phyloP scores from a whole-genome alignment of 495 filamentous ascomycete species.

The Trichoderma orchidacearum region DNA sequence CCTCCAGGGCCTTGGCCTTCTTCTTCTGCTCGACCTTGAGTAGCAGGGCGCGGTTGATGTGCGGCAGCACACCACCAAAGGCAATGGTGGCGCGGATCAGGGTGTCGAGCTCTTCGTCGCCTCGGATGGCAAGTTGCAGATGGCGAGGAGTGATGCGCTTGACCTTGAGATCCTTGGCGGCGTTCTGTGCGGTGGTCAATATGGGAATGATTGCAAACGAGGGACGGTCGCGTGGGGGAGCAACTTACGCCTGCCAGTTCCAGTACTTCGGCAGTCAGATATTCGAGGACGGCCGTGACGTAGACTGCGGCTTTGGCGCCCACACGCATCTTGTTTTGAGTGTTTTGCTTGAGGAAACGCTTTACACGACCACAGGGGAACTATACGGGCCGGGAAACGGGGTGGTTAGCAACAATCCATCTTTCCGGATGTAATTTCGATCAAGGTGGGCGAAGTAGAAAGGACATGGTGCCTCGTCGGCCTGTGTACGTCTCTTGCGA shows the following conservation, averaged over 20 bases:
- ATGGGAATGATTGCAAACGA: constrained; percentile 1
- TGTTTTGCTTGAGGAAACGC: constrained; percentile 98
- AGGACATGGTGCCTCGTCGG: background rate
- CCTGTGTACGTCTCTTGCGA: background rate
- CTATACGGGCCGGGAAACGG: constrained; percentile 26
- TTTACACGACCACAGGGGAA: constrained; percentile 99
- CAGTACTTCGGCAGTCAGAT: constrained; percentile 95
- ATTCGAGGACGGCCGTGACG: constrained; percentile 95
- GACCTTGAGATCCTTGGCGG: constrained; percentile 98
- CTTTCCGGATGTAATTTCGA: background rate
- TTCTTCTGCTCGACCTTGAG: constrained; percentile 99
- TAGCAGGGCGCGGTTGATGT: constrained; percentile 94
- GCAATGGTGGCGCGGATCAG: constrained; percentile 96
- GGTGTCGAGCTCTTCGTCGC: constrained; percentile 96
- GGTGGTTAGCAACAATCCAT: background rate
- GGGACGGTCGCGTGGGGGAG: constrained; percentile 4
- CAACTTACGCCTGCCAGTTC: constrained; percentile 74
- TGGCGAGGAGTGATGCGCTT: constrained; percentile 99
- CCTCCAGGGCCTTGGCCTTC: constrained; percentile 62
- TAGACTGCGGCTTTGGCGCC: constrained; percentile 98
- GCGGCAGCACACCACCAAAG: constrained; percentile 93
- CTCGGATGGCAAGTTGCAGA: constrained; percentile 93
- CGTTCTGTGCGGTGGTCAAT: constrained; percentile 42
- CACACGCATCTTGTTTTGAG: constrained; percentile 99
- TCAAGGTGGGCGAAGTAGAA: background rate